Conservation (phyloP, 2,329 filamentous ascomycete genomes). For the Emmonsia crescens region DNA sequence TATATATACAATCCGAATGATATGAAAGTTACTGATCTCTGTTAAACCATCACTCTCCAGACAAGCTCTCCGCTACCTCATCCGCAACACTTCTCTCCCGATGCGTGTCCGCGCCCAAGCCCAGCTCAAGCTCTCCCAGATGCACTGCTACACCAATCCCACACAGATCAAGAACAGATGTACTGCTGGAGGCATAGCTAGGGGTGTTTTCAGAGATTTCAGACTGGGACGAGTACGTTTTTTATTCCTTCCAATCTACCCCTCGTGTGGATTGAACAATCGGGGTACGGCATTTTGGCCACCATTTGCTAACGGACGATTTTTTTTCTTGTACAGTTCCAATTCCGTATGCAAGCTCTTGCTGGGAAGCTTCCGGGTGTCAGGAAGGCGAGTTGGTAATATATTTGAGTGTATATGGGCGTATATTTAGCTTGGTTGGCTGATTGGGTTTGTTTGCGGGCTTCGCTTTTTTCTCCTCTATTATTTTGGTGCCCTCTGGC, state of each 20-base stretch:
- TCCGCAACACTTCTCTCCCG: slow-evolving; percentile 82
- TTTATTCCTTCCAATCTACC: neutral
- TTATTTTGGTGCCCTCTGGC: neutral
- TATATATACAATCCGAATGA: neutral
- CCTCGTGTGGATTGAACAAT: neutral
- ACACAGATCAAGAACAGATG: slow-evolving; percentile 94
- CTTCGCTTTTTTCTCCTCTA: slow-evolving; percentile 3
- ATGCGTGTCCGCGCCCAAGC: slow-evolving; percentile 76
- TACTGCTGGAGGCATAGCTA: slow-evolving; percentile 77
- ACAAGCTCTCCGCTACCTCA: slow-evolving; percentile 86
- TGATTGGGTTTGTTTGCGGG: neutral
- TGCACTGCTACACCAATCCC: slow-evolving; percentile 89
- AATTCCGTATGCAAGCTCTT: slow-evolving; percentile 84
- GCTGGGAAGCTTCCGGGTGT: slow-evolving; percentile 81
- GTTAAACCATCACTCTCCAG: slow-evolving; percentile 34
- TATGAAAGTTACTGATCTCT: neutral
- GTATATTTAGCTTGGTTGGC: neutral
- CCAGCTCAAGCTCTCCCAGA: slow-evolving; percentile 83
- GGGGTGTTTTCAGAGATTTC: slow-evolving; percentile 88
- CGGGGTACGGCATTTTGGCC: neutral
- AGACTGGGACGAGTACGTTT: slow-evolving; percentile 76
- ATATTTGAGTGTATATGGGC: neutral
- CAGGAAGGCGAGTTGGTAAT: slow-evolving; percentile 90
- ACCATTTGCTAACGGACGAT: slow-evolving; percentile 13
- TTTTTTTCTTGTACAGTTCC: slow-evolving; percentile 51